phyloP scores from a whole-genome alignment of 2,329 filamentous ascomycete genomes.

The Alternaria incomplexa region DNA sequence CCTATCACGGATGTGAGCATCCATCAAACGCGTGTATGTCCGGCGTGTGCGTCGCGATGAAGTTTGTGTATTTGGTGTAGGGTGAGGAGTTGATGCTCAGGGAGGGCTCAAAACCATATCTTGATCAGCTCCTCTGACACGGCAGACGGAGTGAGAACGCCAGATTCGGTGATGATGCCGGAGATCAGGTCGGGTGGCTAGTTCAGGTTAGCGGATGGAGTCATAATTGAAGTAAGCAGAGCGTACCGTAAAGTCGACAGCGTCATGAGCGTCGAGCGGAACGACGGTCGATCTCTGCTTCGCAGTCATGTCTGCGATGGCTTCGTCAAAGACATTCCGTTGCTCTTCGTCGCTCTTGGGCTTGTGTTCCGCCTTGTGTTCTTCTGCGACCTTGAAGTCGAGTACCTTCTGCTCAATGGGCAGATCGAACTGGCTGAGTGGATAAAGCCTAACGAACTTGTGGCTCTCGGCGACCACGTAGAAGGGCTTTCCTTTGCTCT shows the following conservation, averaged over 20 bases:
- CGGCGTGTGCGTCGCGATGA: not conserved
- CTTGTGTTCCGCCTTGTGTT: conserved; percentile 17
- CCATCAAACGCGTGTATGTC: not conserved
- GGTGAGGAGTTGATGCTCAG: conserved; percentile 12
- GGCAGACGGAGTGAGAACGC: conserved; percentile 72
- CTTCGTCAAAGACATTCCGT: conserved; percentile 55
- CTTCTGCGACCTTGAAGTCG: conserved; percentile 68
- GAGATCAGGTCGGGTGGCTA: conserved; percentile 72
- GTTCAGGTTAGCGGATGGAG: conserved; percentile 5
- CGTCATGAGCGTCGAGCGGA: conserved; percentile 47
- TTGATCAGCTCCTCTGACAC: conserved; percentile 74
- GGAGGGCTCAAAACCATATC: conserved; percentile 56
- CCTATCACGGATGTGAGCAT: conserved; percentile 18
- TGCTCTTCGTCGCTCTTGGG: conserved; percentile 13
- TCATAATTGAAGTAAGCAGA: not conserved
- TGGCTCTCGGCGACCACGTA: conserved; percentile 95
- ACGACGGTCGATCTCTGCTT: conserved; percentile 23
- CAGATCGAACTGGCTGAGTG: conserved; percentile 79
- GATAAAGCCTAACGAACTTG: conserved; percentile 91
- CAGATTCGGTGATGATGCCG: conserved; percentile 77
- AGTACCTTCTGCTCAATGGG: conserved; percentile 80
- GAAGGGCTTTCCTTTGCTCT: conserved; percentile 74
- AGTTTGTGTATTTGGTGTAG: conserved; percentile 8
- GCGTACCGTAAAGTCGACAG: conserved; percentile 74
- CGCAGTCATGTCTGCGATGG: conserved; percentile 38